Evolutionary conservation across 257 asterid species (phyloP).

Genomic region (Leonotis leonurus): DNA sequence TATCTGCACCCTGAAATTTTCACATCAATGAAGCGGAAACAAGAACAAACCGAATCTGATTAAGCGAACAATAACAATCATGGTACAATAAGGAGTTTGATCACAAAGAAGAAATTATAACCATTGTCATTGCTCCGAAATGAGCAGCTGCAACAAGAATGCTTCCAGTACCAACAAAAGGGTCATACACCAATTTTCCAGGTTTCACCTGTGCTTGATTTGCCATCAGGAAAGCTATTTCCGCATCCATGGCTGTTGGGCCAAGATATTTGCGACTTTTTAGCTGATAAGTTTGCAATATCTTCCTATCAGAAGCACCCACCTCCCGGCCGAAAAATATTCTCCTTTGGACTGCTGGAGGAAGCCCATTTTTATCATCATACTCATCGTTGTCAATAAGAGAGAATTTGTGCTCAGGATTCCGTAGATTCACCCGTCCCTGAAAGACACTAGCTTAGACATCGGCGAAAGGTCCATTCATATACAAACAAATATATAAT

Average conservation of each 20-base stretch:
- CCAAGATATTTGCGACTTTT: conserved; percentile 97
- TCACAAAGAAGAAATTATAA: conserved; percentile 27
- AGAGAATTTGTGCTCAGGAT: conserved; percentile 72
- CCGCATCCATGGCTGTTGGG: conserved; percentile 99
- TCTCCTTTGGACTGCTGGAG: conserved; percentile 58
- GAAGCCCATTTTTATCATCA: conserved; percentile 81
- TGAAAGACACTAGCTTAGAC: conserved; percentile 25
- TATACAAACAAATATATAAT: no score
- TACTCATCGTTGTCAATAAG: conserved; percentile 76
- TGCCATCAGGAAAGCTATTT: conserved; percentile 99
- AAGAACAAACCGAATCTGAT: background rate
- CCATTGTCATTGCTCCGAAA: conserved; percentile 99
- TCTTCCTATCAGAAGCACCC: conserved; percentile 81
- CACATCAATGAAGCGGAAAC: conserved; percentile 26
- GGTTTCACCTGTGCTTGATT: conserved; percentile 85
- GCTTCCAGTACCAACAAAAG: conserved; percentile 99
- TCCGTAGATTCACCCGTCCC: conserved; percentile 80
- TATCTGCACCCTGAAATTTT: conserved; percentile 93
- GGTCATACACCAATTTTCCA: conserved; percentile 88
- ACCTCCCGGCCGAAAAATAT: conserved; percentile 87
- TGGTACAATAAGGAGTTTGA: background rate
- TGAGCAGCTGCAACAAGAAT: conserved; percentile 94
- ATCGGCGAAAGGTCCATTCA: no score
- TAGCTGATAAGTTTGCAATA: conserved; percentile 84
- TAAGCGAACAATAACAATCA: background rate